Evolutionary conservation across 495 filamentous ascomycete species (phyloP), one percentile per base, ranked within the genome.

Genomic region (Rhypophila decipiens): DNA sequence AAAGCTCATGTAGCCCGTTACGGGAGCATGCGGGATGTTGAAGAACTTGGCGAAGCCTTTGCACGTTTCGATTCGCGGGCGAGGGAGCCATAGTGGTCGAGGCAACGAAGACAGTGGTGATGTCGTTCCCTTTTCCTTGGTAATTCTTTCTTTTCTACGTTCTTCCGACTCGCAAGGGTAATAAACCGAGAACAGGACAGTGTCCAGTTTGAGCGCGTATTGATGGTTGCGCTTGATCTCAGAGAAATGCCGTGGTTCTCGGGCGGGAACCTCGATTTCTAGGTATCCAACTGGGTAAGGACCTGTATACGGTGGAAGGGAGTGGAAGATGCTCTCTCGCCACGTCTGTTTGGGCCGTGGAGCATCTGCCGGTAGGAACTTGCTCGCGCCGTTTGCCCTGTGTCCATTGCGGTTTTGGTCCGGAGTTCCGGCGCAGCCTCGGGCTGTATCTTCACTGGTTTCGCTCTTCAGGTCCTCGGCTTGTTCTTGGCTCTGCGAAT

Each of bases 241-340:
- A 9, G 65, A 66, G 44, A 74, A 68, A 13, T 56, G 44, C 17
- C 55, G 67, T 41, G 57, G 74, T 44, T 56, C 61, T 57, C 44
- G 68, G 12, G 68, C 75, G n/a, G 81, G 82, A 18, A 86, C 70
- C 59, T 87, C 83, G 44, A 83, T 59, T 39, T 86, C 82, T 49
- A 78, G 65, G 15, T 77, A 80, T 22, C 83, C 82, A 10, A 88
- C 82, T 22, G 65, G 57, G 53, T 84, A 81, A 1, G 76, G 78
- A 0, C 85, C 83, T 1, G 73, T 66, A 59, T 83, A 83, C 4
- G 68, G 44, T 1, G 83, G 82, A n/a, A 88, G 78, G 18, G 66
- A 51, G 34, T 78, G 78, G 20, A 79, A 52, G 20, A 70, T 42
- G 24, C 48, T 51, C 21, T 73, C 69, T 11, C 59, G 55, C 27